phyloP scores from a whole-genome alignment of 1,284 basidiomycete species.

The Trichosporon faecale region DNA sequence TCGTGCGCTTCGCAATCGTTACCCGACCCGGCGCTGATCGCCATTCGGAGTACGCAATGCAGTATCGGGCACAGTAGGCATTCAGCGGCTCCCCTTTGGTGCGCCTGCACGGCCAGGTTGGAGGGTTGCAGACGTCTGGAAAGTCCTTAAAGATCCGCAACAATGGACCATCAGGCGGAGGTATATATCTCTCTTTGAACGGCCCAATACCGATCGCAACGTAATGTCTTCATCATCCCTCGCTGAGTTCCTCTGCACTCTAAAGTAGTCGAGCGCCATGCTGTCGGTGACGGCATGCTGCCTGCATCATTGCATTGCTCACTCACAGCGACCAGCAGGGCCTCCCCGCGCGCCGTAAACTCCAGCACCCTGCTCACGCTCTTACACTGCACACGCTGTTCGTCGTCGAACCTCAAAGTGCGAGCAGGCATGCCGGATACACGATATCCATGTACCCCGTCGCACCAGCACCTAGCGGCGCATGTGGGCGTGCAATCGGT shows the following conservation, averaged over 20 bases:
- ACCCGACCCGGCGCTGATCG: background rate
- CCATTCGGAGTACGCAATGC: background rate
- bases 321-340: background rate
- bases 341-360: too few relatives aligned
- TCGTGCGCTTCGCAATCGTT: background rate
- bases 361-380: too few relatives aligned
- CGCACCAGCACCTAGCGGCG: background rate
- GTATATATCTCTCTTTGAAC: background rate
- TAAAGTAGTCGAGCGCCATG: background rate
- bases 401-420: background rate
- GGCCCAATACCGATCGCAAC: background rate
- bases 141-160: too few relatives aligned
- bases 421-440: background rate
- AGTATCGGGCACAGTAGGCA: background rate
- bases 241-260: background rate
- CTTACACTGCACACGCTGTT: too few relatives aligned
- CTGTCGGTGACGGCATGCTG: background rate
- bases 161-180: background rate
- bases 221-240: background rate
- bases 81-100: background rate
- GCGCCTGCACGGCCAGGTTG: too few relatives aligned
- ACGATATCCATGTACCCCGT: background rate
- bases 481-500: background rate
- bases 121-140: too few relatives aligned
- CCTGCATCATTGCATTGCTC: background rate